Percentiles rank a stretch among this genome's conserved stretches.
Conservation (phyloP, 345 rosid species). For the Salix brachista region DNA sequence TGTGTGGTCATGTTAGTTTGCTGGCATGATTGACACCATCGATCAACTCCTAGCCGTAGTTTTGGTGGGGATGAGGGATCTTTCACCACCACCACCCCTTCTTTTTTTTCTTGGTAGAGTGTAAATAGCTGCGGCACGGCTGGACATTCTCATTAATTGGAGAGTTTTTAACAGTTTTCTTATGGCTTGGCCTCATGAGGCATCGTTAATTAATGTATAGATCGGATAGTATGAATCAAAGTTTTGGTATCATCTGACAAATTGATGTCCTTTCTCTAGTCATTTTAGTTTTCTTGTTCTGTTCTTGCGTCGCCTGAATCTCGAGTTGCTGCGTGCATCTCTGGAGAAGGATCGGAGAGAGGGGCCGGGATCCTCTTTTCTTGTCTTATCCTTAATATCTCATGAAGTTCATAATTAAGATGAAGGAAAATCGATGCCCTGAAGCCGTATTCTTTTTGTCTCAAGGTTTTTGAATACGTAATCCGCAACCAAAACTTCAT, state of each 20-base stretch:
- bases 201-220: not conserved
- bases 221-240: not conserved
- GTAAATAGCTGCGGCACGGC: constrained; percentile 34
- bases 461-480: not conserved
- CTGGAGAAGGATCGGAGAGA: not conserved
- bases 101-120: constrained; percentile 22
- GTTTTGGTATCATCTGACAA: not conserved
- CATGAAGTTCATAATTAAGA: not conserved
- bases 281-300: not conserved
- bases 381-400: not conserved
- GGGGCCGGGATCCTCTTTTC: not conserved
- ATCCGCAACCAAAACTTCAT: not conserved
- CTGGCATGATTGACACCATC: constrained; percentile 57
- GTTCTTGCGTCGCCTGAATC: not conserved
- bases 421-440: not conserved
- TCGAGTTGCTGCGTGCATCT: not conserved
- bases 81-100: no score
- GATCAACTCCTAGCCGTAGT: not conserved
- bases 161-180: constrained; percentile 23
- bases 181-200: constrained; percentile 3
- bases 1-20: constrained; percentile 85
- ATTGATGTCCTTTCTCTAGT: not conserved
- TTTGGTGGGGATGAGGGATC: not conserved
- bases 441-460: not conserved
- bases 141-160: not conserved